A percentile compares a stretch with the other conserved stretches of the same genome.
These are phyloP conservation scores for Nannochloris sp. DNA, from an alignment of 139 green algal genomes.

Conservation along the genomic window DNA sequence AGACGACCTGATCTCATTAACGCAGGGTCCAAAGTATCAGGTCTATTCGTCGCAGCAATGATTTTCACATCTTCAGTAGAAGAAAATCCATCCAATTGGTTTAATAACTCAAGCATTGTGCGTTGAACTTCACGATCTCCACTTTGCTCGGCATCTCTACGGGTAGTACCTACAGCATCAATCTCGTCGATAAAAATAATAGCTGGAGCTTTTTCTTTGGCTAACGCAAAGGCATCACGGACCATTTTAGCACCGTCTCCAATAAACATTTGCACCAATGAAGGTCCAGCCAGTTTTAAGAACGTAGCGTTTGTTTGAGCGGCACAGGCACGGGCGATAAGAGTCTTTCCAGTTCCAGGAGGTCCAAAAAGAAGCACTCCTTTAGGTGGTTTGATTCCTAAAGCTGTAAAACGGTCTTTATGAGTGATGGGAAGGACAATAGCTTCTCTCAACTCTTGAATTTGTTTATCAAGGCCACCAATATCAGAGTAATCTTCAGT, in stretches of 20 bases:
- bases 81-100: constrained; percentile 94
- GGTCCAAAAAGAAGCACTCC: constrained; percentile 86
- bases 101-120: constrained; percentile 98
- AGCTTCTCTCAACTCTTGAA: constrained; percentile 96
- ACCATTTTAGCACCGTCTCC: constrained; percentile 98
- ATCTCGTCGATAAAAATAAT: constrained; percentile 99
- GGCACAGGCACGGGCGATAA: constrained; percentile 87
- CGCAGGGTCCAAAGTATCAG: constrained; percentile 97
- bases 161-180: constrained; percentile 90
- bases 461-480: constrained; percentile 94
- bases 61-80: constrained; percentile 88
- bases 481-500: constrained; percentile 99
- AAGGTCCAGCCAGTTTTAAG: constrained; percentile 96
- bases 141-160: constrained; percentile 88
- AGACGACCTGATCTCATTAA: constrained; percentile 92
- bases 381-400: constrained; percentile 96
- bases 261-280: constrained; percentile 99
- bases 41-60: constrained; percentile 96
- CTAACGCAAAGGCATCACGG: constrained; percentile 92
- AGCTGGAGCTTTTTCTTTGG: constrained; percentile 95
- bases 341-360: constrained; percentile 92
- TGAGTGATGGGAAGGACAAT: constrained; percentile 98
- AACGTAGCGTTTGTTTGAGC: constrained; percentile 98
- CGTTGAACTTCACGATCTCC: constrained; percentile 96
- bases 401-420: constrained; percentile 80